Conservation (phyloP, 2,329 filamentous ascomycete species). For the Hypoxylon sp. region DNA sequence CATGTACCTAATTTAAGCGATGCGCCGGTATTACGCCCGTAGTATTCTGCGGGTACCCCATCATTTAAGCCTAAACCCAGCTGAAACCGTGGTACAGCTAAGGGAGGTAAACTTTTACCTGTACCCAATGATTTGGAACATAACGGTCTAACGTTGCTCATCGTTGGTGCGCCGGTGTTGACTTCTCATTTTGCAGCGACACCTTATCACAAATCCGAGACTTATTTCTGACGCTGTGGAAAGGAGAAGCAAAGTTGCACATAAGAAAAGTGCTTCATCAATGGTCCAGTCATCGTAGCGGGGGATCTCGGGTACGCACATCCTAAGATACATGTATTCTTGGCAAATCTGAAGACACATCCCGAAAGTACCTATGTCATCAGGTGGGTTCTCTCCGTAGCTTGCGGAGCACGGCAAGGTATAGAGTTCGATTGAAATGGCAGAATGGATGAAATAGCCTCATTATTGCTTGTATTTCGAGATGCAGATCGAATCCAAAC, state of each 20-base stretch:
- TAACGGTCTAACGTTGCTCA: not conserved
- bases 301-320: constrained; percentile 23
- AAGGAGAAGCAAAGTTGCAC: constrained; percentile 16
- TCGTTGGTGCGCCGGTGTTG: not conserved
- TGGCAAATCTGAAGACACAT: constrained; percentile 11
- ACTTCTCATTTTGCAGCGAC: not conserved
- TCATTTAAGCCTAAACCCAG: constrained; percentile 36
- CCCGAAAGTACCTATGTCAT: constrained; percentile 15
- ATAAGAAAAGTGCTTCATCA: constrained; percentile 11
- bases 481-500: constrained; percentile 8
- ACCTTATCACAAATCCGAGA: constrained; percentile 4
- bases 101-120: constrained; percentile 3
- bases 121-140: not conserved
- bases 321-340: constrained; percentile 1
- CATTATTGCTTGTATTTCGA: constrained; percentile 15
- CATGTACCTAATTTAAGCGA: constrained; percentile 37
- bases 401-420: not conserved
- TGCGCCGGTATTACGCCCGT: constrained; percentile 18
- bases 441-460: constrained; percentile 24
- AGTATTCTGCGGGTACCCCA: constrained; percentile 14
- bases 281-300: constrained; percentile 11
- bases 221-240: constrained; percentile 13
- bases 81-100: constrained; percentile 32
- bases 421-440: constrained; percentile 3
- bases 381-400: constrained; percentile 14